Evolutionary conservation across 176 grass and related monocot species (phyloP), one percentile per base, ranked within the genome.

Genomic region (Zea luxurians): DNA sequence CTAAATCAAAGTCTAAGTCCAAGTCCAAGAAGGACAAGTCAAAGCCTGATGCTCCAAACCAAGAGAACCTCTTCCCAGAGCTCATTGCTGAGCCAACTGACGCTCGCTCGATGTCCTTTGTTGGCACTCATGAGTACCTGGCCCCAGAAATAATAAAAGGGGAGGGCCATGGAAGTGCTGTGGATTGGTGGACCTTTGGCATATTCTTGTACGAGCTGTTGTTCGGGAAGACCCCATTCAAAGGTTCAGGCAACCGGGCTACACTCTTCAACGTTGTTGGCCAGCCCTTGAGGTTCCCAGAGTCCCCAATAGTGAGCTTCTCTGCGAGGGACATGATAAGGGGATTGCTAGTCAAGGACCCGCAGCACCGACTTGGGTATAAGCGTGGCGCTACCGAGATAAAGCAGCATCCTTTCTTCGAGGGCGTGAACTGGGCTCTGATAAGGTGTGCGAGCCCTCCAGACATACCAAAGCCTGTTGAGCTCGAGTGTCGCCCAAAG

Each of bases 121-220:
- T 97, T 0, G 93, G 93, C 17, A 97, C 93, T n/a, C 93, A 97
- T 20, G 93, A 97, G 68, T 97, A 97, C 81, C 65, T 97, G 77
- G 93, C 93, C 36, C 93, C 93, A 78, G 93, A 97, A 69, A 97
- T 97, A 74, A 91, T 94, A 46, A 94, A 94, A 44, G 92, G 92
- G 9, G 92, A 94, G 78, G 92, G 92, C 36, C 92, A 94, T 64
- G 92, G 92, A 17, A 91, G 89, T 6, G 89, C 92, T 0, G 92
- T 94, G 45, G 92, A 94, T 75, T 94, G 92, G 92, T 94, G 92
- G 92, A 94, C 92, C 45, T 94, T 94, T 12, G 92, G 92, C 47
- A 91, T 94, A 79, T 94, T 94, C 89, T 76, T 94, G 78, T 94
- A 91, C 2, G 92, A 94, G 63, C 86, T 94, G 18, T 71, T 94